Evolutionary conservation across 2,329 filamentous ascomycete genomes (phyloP).

Genomic region (Botryotinia narcissicola): DNA sequence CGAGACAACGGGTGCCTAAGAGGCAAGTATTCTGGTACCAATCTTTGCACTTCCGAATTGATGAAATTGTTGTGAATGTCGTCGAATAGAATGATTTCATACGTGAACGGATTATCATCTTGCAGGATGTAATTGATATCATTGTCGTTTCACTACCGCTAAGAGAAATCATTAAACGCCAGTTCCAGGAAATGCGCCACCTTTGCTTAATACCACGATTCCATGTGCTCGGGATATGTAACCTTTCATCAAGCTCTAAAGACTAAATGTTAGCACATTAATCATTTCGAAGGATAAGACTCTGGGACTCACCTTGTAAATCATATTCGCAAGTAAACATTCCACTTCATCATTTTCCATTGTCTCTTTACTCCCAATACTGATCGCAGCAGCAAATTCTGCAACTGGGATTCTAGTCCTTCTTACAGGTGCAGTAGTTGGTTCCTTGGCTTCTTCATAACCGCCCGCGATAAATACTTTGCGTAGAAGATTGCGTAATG

Average conservation of each 20-base stretch:
- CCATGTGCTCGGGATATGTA: constrained; percentile 91
- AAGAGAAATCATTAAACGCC: constrained; percentile 50
- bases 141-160: neutral
- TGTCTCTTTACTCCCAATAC: constrained; percentile 63
- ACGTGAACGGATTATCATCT: neutral
- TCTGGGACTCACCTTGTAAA: constrained; percentile 76
- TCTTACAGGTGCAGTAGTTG: constrained; percentile 58
- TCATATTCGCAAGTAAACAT: constrained; percentile 91
- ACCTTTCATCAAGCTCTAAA: constrained; percentile 71
- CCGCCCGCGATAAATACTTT: constrained; percentile 87
- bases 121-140: neutral
- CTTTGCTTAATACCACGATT: constrained; percentile 90
- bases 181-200: constrained; percentile 89
- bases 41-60: neutral
- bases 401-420: constrained; percentile 76
- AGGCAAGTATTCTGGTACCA: constrained; percentile 2
- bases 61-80: neutral
- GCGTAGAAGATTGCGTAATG: constrained; percentile 83
- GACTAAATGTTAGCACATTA: constrained; percentile 1
- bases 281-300: neutral
- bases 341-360: constrained; percentile 92
- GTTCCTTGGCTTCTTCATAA: constrained; percentile 73
- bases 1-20: neutral
- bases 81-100: neutral
- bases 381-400: constrained; percentile 83